These are phyloP conservation scores for Kalmusia sp. DNA, from an alignment of 2,329 filamentous ascomycete genomes.

Conservation along the genomic window DNA sequence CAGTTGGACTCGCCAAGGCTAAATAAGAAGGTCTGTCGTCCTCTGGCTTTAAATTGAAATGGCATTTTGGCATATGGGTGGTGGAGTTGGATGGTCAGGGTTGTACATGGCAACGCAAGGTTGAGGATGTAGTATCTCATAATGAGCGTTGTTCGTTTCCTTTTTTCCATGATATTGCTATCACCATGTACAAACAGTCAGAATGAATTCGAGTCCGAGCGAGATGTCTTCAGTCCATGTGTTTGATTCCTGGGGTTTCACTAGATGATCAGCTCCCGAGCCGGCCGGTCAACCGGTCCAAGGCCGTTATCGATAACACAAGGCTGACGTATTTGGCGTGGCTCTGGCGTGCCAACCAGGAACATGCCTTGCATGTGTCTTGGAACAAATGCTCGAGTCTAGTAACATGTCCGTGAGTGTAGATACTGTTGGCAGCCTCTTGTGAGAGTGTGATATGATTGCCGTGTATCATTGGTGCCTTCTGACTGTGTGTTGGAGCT, in stretches of 20 bases:
- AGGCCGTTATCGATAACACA: constrained; percentile 25
- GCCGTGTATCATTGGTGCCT: constrained; percentile 18
- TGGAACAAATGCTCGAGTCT: not conserved
- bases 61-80: not conserved
- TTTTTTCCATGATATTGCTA: constrained; percentile 5
- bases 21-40: constrained; percentile 63
- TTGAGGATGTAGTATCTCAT: constrained; percentile 30
- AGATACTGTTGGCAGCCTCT: constrained; percentile 11
- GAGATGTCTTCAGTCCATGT: not conserved
- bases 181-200: constrained; percentile 17
- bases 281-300: not conserved
- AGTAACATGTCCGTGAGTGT: not conserved
- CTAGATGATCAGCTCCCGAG: not conserved
- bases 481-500: constrained; percentile 15
- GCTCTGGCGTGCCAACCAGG: not conserved
- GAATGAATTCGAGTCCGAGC: constrained; percentile 1
- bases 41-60: constrained; percentile 1
- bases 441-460: constrained; percentile 18
- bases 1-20: constrained; percentile 87
- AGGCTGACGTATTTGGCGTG: constrained; percentile 17
- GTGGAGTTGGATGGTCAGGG: constrained; percentile 9
- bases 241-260: not conserved
- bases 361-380: not conserved
- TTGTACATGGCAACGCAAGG: constrained; percentile 19
- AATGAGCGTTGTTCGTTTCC: constrained; percentile 7